A percentile compares a stretch with the other conserved stretches of the same genome.
These are phyloP conservation scores for Solanum stenotomum DNA, from an alignment of 257 asterid genomes.

Conservation along the genomic window DNA sequence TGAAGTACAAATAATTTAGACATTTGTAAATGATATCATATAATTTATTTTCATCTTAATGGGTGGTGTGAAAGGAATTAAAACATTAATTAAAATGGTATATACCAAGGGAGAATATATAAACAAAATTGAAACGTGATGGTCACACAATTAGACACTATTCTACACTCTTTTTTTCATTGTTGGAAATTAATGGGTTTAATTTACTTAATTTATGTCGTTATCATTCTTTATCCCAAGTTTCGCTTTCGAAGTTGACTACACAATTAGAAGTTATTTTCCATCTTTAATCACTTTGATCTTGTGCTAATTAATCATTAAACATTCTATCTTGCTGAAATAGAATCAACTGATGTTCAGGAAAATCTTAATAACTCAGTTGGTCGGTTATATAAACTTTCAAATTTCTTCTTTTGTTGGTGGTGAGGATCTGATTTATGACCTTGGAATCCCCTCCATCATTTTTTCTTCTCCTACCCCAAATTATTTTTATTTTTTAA, in stretches of 20 bases:
- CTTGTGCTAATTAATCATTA: not conserved
- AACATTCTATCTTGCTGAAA: not conserved
- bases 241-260: constrained; percentile 23
- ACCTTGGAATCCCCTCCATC: not conserved
- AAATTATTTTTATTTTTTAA: too few species aligned
- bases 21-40: too few species aligned
- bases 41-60: not conserved
- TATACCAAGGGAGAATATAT: not conserved
- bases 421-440: too few species aligned
- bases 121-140: too few species aligned
- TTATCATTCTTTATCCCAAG: constrained; percentile 20
- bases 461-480: not conserved
- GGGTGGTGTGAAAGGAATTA: not conserved
- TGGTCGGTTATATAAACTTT: too few species aligned
- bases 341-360: not conserved
- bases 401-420: too few species aligned
- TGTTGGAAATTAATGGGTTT: not conserved
- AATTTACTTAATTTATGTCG: not conserved
- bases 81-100: not conserved
- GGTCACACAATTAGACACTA: not conserved
- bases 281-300: not conserved
- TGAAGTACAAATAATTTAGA: not conserved
- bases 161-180: not conserved
- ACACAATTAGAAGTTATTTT: constrained; percentile 1
- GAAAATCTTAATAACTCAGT: too few species aligned